phyloP scores from a whole-genome alignment of 106 monocot species.

The Dendrobium officinale region DNA sequence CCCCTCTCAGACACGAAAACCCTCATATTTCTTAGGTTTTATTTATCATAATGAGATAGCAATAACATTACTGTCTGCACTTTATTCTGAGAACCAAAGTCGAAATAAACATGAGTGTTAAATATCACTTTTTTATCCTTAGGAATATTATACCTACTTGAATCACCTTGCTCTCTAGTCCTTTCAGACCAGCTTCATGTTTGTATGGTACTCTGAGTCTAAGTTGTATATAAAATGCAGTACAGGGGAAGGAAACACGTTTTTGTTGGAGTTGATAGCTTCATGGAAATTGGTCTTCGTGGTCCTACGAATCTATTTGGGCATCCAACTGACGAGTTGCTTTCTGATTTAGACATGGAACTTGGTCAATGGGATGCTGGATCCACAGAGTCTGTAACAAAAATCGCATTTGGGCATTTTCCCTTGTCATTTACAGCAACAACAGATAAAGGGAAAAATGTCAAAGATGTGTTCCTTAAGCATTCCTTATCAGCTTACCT shows the following conservation, averaged over 20 bases:
- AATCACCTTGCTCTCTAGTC: neutral
- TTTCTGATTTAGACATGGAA: slow-evolving; percentile 51
- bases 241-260: slow-evolving; percentile 64
- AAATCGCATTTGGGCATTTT: slow-evolving; percentile 89
- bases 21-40: neutral
- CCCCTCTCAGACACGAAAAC: neutral
- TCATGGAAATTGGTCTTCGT: slow-evolving; percentile 64
- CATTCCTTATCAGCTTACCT: slow-evolving; percentile 84
- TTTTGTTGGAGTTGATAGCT: slow-evolving; percentile 85
- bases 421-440: slow-evolving; percentile 79
- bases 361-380: slow-evolving; percentile 69
- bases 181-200: neutral
- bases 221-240: slow-evolving; percentile 32
- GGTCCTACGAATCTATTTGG: slow-evolving; percentile 97
- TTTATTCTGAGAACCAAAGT: neutral
- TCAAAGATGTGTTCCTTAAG: slow-evolving; percentile 76
- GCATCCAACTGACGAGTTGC: slow-evolving; percentile 74
- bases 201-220: neutral
- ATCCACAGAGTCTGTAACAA: slow-evolving; percentile 36
- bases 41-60: neutral
- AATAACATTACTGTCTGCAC: neutral
- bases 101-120: neutral
- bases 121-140: neutral
- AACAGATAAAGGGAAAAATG: slow-evolving; percentile 53
- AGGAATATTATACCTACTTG: neutral